Evolutionary conservation across 345 rosid genomes (phyloP).

Genomic region (Pistacia integerrima): DNA sequence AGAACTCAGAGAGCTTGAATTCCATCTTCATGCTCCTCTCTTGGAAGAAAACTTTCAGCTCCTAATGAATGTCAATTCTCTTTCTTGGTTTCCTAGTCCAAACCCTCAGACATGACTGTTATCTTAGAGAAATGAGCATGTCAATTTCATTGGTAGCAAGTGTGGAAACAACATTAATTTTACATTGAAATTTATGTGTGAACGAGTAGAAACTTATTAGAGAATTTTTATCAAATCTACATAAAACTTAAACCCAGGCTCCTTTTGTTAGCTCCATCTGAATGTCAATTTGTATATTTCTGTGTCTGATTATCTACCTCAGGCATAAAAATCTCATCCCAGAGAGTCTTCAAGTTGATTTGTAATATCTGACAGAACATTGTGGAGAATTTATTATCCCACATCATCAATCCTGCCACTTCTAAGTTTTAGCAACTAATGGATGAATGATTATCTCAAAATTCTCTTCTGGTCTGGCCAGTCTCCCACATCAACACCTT

Average conservation of each 20-base stretch:
- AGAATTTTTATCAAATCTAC: background rate
- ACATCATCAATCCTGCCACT: background rate
- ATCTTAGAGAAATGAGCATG: background rate
- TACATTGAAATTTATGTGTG: background rate
- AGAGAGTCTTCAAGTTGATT: background rate
- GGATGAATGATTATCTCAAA: slow-evolving; percentile 1
- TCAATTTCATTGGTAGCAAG: background rate
- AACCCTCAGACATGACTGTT: background rate
- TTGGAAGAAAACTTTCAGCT: background rate
- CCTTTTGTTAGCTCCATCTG: background rate
- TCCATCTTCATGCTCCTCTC: background rate
- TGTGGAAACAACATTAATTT: no score
- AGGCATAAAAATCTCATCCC: background rate
- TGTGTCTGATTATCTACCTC: background rate
- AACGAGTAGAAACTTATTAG: background rate
- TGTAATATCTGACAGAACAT: background rate
- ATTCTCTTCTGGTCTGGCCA: background rate
- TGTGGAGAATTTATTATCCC: background rate
- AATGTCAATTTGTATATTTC: background rate
- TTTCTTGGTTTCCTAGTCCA: background rate
- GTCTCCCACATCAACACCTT: background rate
- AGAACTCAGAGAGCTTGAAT: background rate
- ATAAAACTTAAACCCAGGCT: background rate
- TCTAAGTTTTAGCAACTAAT: background rate
- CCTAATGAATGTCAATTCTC: background rate